Conservation (phyloP, 805 yeast genomes). For the Wickerhamomyces pijperi region DNA sequence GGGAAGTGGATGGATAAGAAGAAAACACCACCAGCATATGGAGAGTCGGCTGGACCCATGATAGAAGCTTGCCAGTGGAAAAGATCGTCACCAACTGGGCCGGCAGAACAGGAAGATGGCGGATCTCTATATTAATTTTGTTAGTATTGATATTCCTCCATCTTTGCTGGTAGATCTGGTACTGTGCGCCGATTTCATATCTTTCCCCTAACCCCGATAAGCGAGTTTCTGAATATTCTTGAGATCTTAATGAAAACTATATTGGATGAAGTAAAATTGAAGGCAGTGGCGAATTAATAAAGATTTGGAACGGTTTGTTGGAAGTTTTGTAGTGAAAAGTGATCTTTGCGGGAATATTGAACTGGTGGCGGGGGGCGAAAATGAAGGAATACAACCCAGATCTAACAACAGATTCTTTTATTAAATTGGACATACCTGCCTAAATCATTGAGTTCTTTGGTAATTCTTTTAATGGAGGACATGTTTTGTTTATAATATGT, state of each 20-base stretch:
- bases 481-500: conserved; percentile 1
- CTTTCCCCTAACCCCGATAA: too few species aligned
- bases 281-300: too few species aligned
- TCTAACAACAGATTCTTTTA: neutral
- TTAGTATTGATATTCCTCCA: conserved; percentile 9
- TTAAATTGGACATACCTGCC: conserved; percentile 59
- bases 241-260: too few species aligned
- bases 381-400: neutral
- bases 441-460: conserved; percentile 88
- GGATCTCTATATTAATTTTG: conserved; percentile 59
- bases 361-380: neutral
- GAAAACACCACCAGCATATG: conserved; percentile 84
- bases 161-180: too few species aligned
- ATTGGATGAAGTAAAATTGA: too few species aligned
- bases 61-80: conserved; percentile 99
- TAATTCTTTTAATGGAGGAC: conserved; percentile 79
- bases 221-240: too few species aligned
- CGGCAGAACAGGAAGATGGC: conserved; percentile 97
- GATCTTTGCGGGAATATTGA: too few species aligned
- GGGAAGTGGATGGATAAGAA: conserved; percentile 96
- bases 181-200: too few species aligned
- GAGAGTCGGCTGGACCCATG: conserved; percentile 97
- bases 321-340: too few species aligned
- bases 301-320: too few species aligned
- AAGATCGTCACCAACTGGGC: conserved; percentile 95